These are phyloP conservation scores for Starmera caribaea DNA, from an alignment of 805 yeast species.

Conservation along the genomic window DNA sequence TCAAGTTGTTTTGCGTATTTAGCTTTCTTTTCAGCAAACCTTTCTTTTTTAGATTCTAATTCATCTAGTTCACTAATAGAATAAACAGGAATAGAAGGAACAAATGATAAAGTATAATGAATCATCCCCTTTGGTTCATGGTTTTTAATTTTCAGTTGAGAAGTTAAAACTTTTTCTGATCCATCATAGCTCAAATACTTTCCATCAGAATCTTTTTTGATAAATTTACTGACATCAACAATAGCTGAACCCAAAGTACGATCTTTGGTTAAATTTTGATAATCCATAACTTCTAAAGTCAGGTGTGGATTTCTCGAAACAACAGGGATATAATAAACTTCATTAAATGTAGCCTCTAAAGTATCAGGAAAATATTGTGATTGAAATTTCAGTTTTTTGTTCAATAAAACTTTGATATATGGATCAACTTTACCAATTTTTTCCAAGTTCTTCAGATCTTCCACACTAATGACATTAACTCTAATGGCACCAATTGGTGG, in stretches of 20 bases:
- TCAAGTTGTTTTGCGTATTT: slow-evolving; percentile 25
- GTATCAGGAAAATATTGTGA: slow-evolving; percentile 47
- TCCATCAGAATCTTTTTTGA: slow-evolving; percentile 39
- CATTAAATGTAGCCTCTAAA: slow-evolving; percentile 48
- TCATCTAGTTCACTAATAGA: slow-evolving; percentile 46
- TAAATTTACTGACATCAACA: slow-evolving; percentile 37
- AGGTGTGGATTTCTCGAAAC: slow-evolving; percentile 50
- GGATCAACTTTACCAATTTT: slow-evolving; percentile 72
- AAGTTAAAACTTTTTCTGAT: slow-evolving; percentile 30
- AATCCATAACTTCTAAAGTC: slow-evolving; percentile 53
- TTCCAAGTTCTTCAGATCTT: slow-evolving; percentile 45
- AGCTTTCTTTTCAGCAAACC: slow-evolving; percentile 26
- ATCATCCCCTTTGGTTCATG: slow-evolving; percentile 42
- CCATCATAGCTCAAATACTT: slow-evolving; percentile 43
- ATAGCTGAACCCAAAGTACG: slow-evolving; percentile 52
- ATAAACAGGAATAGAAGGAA: slow-evolving; percentile 57
- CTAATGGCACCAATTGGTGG: slow-evolving; percentile 64
- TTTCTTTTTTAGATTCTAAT: slow-evolving; percentile 31
- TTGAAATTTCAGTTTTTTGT: slow-evolving; percentile 46
- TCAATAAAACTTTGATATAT: slow-evolving; percentile 48
- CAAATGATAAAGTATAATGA: slow-evolving; percentile 47
- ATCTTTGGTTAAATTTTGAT: slow-evolving; percentile 53
- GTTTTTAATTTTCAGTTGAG: slow-evolving; percentile 22
- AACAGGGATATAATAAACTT: slow-evolving; percentile 51
- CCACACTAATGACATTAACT: slow-evolving; percentile 46